These are phyloP conservation scores for Rhodotorula glutinis DNA, from an alignment of 1,284 basidiomycete species.

Conservation along the genomic window DNA sequence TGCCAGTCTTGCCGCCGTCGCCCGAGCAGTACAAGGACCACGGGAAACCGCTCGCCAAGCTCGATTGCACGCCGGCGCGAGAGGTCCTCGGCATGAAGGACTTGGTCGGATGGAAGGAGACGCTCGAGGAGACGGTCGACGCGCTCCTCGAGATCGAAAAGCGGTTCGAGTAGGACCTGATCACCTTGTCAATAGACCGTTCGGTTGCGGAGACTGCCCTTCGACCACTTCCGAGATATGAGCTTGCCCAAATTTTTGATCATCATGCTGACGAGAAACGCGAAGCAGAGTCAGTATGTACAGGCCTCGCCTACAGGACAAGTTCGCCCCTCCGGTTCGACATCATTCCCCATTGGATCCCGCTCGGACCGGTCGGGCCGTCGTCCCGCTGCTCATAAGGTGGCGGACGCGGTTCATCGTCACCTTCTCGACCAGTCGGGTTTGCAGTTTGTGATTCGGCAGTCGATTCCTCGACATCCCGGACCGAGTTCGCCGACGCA, in stretches of 20 bases:
- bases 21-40: constrained; percentile 14
- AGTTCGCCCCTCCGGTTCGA: constrained; percentile 6
- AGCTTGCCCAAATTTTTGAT: too few species aligned
- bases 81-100: constrained; percentile 22
- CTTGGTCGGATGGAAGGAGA: constrained; percentile 26
- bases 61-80: constrained; percentile 29
- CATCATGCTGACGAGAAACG: background rate
- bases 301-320: constrained; percentile 1
- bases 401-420: background rate
- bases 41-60: constrained; percentile 19
- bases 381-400: constrained; percentile 6
- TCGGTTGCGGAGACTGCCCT: too few species aligned
- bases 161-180: constrained; percentile 7
- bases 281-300: background rate
- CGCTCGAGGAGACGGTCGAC: constrained; percentile 31
- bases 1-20: constrained; percentile 25
- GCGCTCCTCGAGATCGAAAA: constrained; percentile 32
- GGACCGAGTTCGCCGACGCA: background rate
- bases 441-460: background rate
- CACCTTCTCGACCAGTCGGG: background rate
- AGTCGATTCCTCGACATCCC: background rate
- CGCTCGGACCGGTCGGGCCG: background rate
- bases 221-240: too few species aligned
- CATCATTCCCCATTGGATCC: background rate
- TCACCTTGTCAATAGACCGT: too few species aligned